phyloP scores from a whole-genome alignment of 2,329 filamentous ascomycete genomes.

The Neopestalotiopsis rosae region DNA sequence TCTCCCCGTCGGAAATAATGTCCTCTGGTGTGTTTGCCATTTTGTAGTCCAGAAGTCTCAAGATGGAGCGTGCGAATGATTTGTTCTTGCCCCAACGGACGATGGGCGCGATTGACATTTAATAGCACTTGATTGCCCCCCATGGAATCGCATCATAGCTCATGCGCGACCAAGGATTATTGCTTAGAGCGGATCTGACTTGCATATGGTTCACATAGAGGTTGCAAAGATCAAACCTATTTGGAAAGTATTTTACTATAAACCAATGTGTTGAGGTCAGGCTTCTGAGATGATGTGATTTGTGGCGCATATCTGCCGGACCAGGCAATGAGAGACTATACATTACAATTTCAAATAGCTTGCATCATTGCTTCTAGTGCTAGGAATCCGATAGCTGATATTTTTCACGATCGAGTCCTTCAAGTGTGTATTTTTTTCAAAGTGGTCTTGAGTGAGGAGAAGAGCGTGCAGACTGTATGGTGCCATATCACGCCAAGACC shows the following conservation, averaged over 20 bases:
- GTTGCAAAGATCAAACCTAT: background rate
- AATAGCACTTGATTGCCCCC: background rate
- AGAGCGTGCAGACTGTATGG: constrained; percentile 15
- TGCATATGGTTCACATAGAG: background rate
- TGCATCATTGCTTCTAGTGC: background rate
- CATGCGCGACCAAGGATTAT: background rate
- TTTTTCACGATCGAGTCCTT: background rate
- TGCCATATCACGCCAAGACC: constrained; percentile 23
- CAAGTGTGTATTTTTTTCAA: background rate
- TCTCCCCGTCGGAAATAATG: constrained; percentile 11
- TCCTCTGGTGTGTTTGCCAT: background rate
- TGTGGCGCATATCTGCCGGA: background rate
- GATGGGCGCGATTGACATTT: background rate
- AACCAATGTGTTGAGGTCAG: background rate
- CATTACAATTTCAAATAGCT: background rate
- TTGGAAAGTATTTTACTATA: background rate
- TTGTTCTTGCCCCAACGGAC: background rate
- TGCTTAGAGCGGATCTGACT: background rate
- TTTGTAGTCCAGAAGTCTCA: background rate
- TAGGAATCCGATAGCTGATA: background rate
- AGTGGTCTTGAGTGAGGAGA: background rate
- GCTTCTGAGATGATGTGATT: background rate
- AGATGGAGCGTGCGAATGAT: background rate
- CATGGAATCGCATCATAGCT: background rate
- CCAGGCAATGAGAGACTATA: background rate